Evolutionary conservation across 495 filamentous ascomycete genomes (phyloP).

Genomic region (Penicillium coprophilum): DNA sequence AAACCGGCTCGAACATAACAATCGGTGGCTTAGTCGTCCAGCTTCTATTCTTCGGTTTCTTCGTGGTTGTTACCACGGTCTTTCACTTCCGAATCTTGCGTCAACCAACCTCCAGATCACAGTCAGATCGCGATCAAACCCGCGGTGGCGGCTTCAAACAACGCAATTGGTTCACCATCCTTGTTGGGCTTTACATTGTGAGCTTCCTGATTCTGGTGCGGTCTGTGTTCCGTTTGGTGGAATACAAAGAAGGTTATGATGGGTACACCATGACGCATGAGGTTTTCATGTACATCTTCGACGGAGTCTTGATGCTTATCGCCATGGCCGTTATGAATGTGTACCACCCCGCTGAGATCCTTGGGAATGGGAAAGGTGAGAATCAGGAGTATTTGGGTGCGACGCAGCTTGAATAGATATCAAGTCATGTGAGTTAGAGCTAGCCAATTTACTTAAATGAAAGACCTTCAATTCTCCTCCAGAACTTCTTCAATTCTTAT

Average conservation of each 20-base stretch:
- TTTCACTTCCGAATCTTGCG: slow-evolving; percentile 40
- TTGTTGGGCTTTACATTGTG: slow-evolving; percentile 53
- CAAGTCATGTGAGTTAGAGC: neutral
- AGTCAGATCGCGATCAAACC: slow-evolving; percentile 11
- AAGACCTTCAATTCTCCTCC: neutral
- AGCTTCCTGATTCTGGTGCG: slow-evolving; percentile 60
- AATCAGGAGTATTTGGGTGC: slow-evolving; percentile 7
- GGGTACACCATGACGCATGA: slow-evolving; percentile 56
- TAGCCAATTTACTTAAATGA: neutral
- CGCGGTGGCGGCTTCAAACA: slow-evolving; percentile 19
- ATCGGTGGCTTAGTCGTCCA: slow-evolving; percentile 45
- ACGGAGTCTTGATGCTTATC: slow-evolving; percentile 56
- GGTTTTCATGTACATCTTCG: slow-evolving; percentile 62
- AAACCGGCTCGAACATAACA: slow-evolving; percentile 44
- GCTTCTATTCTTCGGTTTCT: slow-evolving; percentile 47
- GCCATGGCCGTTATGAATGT: slow-evolving; percentile 54
- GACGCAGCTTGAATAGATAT: slow-evolving; percentile 10
- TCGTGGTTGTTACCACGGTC: slow-evolving; percentile 36
- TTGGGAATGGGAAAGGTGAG: slow-evolving; percentile 25
- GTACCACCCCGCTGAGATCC: slow-evolving; percentile 31
- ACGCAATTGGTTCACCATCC: slow-evolving; percentile 50
- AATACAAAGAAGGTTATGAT: slow-evolving; percentile 57
- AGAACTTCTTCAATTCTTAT: neutral
- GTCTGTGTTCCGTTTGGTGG: slow-evolving; percentile 60
- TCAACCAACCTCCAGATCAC: slow-evolving; percentile 19